These are phyloP conservation scores for Tremella mesenterica DNA, from an alignment of 768 basidiomycete species.

Conservation along the genomic window DNA sequence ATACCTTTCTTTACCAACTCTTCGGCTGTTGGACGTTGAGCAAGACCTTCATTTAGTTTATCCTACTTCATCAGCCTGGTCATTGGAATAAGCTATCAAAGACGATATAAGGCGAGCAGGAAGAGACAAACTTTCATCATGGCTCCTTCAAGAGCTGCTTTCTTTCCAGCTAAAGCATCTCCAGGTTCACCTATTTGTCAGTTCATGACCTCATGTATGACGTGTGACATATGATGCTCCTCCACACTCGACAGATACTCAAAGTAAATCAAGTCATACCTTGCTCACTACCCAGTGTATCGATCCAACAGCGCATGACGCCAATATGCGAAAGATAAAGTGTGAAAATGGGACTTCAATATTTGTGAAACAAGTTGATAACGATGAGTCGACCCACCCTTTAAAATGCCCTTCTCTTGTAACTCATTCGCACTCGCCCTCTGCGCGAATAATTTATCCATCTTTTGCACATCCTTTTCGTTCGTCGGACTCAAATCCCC, in stretches of 20 bases:
- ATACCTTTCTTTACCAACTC: conserved; percentile 62
- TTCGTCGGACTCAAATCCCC: conserved; percentile 31
- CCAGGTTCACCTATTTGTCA: conserved; percentile 56
- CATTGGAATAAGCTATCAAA: not conserved
- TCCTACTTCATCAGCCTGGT: conserved; percentile 47
- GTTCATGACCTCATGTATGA: too few species aligned
- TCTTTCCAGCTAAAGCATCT: conserved; percentile 57
- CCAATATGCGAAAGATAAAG: too few species aligned
- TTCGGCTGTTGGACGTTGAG: conserved; percentile 54
- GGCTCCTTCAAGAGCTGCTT: conserved; percentile 55
- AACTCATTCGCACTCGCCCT: conserved; percentile 58
- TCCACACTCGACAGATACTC: too few species aligned
- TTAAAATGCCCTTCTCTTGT: conserved; percentile 62
- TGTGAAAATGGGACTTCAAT: too few species aligned
- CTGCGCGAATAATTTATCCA: conserved; percentile 53
- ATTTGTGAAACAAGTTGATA: too few species aligned
- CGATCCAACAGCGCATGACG: too few species aligned
- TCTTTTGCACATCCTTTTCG: conserved; percentile 37
- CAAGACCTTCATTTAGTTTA: conserved; percentile 57
- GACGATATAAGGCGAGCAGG: not conserved
- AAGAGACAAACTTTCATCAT: conserved; percentile 54
- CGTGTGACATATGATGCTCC: too few species aligned
- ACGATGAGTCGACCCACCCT: conserved; percentile 51
- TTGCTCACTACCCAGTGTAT: too few species aligned
- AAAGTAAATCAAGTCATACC: too few species aligned